phyloP scores from a whole-genome alignment of 805 yeast species.

The Alloascoidea hylecoeti region DNA sequence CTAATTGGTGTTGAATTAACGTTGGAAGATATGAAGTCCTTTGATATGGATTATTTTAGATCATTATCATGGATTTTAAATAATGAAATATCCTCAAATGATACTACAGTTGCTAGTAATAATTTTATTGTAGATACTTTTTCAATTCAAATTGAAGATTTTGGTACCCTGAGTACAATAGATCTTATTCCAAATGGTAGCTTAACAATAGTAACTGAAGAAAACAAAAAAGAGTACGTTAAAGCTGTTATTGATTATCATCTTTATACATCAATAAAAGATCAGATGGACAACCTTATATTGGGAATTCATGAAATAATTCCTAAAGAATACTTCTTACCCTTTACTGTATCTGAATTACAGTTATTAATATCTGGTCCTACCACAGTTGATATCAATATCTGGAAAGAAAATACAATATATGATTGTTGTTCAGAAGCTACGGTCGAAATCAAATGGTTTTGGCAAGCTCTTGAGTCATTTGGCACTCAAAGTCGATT shows the following conservation, averaged over 20 bases:
- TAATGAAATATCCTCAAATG: no score
- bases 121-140: constrained; percentile 92
- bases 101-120: no score
- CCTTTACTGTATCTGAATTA: constrained; percentile 91
- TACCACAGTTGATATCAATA: constrained; percentile 91
- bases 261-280: constrained; percentile 67
- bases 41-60: constrained; percentile 86
- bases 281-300: constrained; percentile 76
- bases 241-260: constrained; percentile 75
- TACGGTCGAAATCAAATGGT: constrained; percentile 85
- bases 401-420: constrained; percentile 81
- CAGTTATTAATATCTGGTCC: constrained; percentile 87
- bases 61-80: constrained; percentile 93
- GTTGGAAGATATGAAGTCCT: constrained; percentile 84
- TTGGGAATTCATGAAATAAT: constrained; percentile 85
- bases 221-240: constrained; percentile 84
- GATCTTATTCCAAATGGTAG: constrained; percentile 79
- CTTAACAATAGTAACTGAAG: constrained; percentile 77
- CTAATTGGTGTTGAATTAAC: constrained; percentile 70
- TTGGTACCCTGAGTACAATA: constrained; percentile 74
- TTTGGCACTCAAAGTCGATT: constrained; percentile 93
- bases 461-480: constrained; percentile 95
- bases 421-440: constrained; percentile 71
- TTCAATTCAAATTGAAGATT: constrained; percentile 85
- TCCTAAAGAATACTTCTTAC: constrained; percentile 66